Evolutionary conservation across 805 yeast species (phyloP).

Genomic region (Wickerhamiella alocasiicola): DNA sequence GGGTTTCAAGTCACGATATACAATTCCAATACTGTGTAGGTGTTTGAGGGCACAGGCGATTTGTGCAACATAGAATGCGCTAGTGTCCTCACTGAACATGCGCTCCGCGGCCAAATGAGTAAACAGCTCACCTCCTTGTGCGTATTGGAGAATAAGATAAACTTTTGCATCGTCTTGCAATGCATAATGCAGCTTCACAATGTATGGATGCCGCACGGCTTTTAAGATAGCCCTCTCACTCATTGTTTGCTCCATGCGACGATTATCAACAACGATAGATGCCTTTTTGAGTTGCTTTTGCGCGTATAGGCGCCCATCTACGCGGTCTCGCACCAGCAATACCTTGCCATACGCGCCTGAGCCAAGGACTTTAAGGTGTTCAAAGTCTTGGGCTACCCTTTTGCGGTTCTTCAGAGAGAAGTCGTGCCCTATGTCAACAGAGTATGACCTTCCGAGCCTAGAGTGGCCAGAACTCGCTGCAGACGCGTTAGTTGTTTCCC

Average conservation of each 20-base stretch:
- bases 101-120: conserved; percentile 42
- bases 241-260: conserved; percentile 61
- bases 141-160: conserved; percentile 63
- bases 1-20: conserved; percentile 79
- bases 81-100: conserved; percentile 46
- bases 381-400: conserved; percentile 41
- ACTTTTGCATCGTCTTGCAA: conserved; percentile 69
- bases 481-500: too few species aligned
- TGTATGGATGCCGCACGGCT: conserved; percentile 64
- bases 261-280: conserved; percentile 47
- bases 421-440: conserved; percentile 35
- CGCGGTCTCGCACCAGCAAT: conserved; percentile 52
- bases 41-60: conserved; percentile 66
- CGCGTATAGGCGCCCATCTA: conserved; percentile 58
- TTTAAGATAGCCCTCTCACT: conserved; percentile 65
- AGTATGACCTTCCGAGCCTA: conserved; percentile 32
- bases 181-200: conserved; percentile 71
- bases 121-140: conserved; percentile 81
- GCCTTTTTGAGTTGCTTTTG: conserved; percentile 81
- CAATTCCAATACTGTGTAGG: conserved; percentile 67
- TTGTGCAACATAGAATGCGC: conserved; percentile 70
- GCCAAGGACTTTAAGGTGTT: conserved; percentile 65
- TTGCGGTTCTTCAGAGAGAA: conserved; percentile 17
- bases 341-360: conserved; percentile 87
- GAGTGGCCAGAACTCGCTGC: too few species aligned